These are phyloP conservation scores for Fusarium musae DNA, from an alignment of 2,329 filamentous ascomycete genomes.

Conservation along the genomic window DNA sequence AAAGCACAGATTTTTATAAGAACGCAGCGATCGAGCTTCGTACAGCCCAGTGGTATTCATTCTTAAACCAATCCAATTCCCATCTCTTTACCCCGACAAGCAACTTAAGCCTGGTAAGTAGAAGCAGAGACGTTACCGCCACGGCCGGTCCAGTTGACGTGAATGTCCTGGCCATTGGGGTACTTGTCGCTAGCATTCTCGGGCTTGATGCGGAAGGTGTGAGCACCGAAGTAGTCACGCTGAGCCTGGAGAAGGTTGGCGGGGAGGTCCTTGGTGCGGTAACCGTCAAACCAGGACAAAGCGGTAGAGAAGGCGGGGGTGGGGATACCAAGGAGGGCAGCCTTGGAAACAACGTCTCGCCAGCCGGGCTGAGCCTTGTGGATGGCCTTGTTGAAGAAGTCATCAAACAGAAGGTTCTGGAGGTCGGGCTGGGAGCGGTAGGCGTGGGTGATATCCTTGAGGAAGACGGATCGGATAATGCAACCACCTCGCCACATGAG, in stretches of 20 bases:
- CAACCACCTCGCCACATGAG: constrained; percentile 99
- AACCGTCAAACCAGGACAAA: constrained; percentile 98
- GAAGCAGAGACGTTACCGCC: constrained; percentile 97
- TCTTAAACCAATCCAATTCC: constrained; percentile 18
- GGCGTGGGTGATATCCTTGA: constrained; percentile 98
- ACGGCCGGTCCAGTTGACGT: constrained; percentile 99
- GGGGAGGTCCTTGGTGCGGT: constrained; percentile 95
- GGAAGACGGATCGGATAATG: constrained; percentile 99
- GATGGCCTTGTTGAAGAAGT: constrained; percentile 99
- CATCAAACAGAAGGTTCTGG: constrained; percentile 97
- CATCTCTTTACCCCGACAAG: constrained; percentile 14
- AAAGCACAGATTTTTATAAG: constrained; percentile 39
- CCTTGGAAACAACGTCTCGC: constrained; percentile 91
- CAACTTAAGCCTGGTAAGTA: constrained; percentile 90
- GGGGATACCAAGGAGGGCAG: constrained; percentile 93
- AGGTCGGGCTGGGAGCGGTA: constrained; percentile 95
- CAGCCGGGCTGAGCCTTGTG: constrained; percentile 94
- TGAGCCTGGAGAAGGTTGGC: constrained; percentile 99
- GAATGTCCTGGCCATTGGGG: constrained; percentile 86
- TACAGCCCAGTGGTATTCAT: constrained; percentile 38
- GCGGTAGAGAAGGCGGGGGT: constrained; percentile 97
- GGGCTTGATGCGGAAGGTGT: constrained; percentile 90
- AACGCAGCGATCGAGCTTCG: constrained; percentile 38
- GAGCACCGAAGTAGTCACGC: constrained; percentile 98
- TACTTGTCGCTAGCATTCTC: constrained; percentile 82